phyloP scores from a whole-genome alignment of 192 early-diverging fungal genomes.

The Polychytrium aggregatum region DNA sequence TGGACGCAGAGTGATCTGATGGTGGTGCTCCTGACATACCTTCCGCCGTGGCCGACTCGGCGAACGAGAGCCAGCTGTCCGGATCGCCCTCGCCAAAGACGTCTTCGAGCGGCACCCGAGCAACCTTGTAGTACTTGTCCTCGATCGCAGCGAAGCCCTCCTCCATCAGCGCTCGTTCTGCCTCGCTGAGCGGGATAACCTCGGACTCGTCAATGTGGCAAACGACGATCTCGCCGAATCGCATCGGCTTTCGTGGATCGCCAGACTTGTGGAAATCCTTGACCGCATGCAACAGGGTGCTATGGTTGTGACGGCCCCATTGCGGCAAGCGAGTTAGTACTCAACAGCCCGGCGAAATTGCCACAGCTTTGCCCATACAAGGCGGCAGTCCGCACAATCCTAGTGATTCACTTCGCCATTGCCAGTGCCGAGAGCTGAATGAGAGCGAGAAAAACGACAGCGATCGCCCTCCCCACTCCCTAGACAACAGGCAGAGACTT shows the following conservation, averaged over 20 bases:
- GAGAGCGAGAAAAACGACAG: too few species aligned
- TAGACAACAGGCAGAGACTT: constrained; percentile 4
- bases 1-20: background rate
- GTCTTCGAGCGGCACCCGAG: constrained; percentile 49
- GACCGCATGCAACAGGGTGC: too few species aligned
- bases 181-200: constrained; percentile 38
- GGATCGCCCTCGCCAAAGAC: constrained; percentile 36
- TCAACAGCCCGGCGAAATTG: too few species aligned
- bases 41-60: constrained; percentile 8
- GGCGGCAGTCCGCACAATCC: constrained; percentile 34
- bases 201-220: constrained; percentile 72
- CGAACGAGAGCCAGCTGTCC: constrained; percentile 5
- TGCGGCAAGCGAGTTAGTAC: too few species aligned
- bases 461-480: background rate
- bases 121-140: constrained; percentile 11
- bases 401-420: background rate
- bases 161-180: constrained; percentile 1
- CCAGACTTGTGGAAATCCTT: constrained; percentile 35
- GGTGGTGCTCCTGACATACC: constrained; percentile 8
- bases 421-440: background rate
- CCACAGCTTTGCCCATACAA: constrained; percentile 30
- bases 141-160: constrained; percentile 9
- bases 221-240: constrained; percentile 49
- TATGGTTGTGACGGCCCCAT: too few species aligned
- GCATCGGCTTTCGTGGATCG: constrained; percentile 43